Percentiles rank a stretch among this genome's conserved stretches.
Conservation (phyloP, 1,139 yeast genomes). For the Scheffersomyces segobiensis region DNA sequence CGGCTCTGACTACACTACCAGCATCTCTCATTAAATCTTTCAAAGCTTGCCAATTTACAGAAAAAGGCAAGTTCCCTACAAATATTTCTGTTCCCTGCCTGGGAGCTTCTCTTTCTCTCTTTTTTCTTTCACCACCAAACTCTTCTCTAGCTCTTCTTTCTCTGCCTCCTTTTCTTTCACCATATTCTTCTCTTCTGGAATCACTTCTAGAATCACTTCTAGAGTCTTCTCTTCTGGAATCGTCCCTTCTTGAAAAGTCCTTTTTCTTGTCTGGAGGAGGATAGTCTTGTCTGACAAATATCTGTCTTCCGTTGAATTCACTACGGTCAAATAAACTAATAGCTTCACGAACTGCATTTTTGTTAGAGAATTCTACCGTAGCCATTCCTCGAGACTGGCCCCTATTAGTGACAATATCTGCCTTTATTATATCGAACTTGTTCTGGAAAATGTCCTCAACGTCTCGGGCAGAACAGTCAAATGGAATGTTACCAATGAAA, state of each 20-base stretch:
- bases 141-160: constrained; percentile 11
- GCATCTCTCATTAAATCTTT: constrained; percentile 80
- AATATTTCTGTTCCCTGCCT: constrained; percentile 68
- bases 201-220: constrained; percentile 14
- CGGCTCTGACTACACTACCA: constrained; percentile 80
- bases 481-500: constrained; percentile 75
- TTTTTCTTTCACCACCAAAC: constrained; percentile 6
- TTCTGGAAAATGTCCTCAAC: constrained; percentile 57
- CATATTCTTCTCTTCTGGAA: constrained; percentile 9
- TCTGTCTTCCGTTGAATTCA: constrained; percentile 71
- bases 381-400: constrained; percentile 93
- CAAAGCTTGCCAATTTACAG: constrained; percentile 79
- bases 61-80: constrained; percentile 80
- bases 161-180: constrained; percentile 16
- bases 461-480: constrained; percentile 58
- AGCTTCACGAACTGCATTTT: constrained; percentile 73
- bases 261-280: constrained; percentile 66
- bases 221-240: constrained; percentile 9
- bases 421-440: constrained; percentile 76
- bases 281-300: constrained; percentile 86
- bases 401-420: constrained; percentile 81
- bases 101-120: constrained; percentile 11
- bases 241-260: constrained; percentile 13
- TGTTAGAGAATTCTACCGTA: constrained; percentile 78
- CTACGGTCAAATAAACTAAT: constrained; percentile 70